phyloP scores from a whole-genome alignment of 1,284 basidiomycete species.

The Prillingera fragicola region DNA sequence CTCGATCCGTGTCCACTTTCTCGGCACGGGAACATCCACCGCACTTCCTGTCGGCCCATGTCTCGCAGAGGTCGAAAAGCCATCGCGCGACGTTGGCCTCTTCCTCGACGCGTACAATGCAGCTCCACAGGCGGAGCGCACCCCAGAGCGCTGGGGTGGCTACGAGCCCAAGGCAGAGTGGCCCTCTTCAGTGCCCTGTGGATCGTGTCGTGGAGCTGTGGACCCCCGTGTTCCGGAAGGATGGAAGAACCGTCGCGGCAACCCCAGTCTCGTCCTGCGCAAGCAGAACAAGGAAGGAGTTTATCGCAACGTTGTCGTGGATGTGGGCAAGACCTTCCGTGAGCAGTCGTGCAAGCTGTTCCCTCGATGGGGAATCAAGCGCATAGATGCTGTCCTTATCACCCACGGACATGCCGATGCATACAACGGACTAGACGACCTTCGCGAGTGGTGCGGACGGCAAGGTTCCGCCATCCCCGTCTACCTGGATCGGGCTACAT shows the following conservation, averaged over 20 bases:
- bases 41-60: conserved; percentile 46
- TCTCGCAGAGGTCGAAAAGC: conserved; percentile 20
- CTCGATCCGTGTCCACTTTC: conserved; percentile 43
- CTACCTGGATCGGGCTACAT: conserved; percentile 39
- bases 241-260: conserved; percentile 46
- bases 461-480: conserved; percentile 39
- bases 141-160: conserved; percentile 9
- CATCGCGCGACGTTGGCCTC: conserved; percentile 14
- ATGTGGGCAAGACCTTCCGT: conserved; percentile 50
- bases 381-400: conserved; percentile 48
- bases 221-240: conserved; percentile 36
- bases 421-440: conserved; percentile 39
- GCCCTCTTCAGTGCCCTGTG: conserved; percentile 40
- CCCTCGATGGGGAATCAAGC: conserved; percentile 43
- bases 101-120: conserved; percentile 15
- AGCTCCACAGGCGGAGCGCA: conserved; percentile 1
- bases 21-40: conserved; percentile 48
- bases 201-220: conserved; percentile 41
- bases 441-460: conserved; percentile 44
- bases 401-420: conserved; percentile 49
- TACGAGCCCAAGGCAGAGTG: conserved; percentile 32
- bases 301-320: conserved; percentile 47
- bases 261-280: conserved; percentile 40
- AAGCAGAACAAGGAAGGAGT: conserved; percentile 8
- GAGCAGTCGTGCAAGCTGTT: conserved; percentile 43